A percentile compares a stretch with the other conserved stretches of the same genome.
Evolutionary conservation across 2,329 filamentous ascomycete species (phyloP).

Genomic region (Lachnellula arida): DNA sequence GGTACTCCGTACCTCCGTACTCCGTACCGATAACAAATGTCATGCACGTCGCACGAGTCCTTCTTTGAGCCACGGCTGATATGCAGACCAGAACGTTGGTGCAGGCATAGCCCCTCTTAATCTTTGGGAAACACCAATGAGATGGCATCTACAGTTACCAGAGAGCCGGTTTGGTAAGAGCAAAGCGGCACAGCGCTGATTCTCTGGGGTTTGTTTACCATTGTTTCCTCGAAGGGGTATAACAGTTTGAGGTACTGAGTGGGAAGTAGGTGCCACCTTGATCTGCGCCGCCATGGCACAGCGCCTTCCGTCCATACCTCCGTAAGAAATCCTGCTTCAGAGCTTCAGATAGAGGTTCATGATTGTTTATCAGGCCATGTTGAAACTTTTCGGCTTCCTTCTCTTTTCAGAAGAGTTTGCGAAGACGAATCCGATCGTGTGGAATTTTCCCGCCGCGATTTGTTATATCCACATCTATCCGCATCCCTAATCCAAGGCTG

Average conservation of each 20-base stretch:
- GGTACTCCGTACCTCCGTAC: too few relatives aligned
- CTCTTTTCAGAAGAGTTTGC: slow-evolving; percentile 7
- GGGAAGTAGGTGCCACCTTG: too few relatives aligned
- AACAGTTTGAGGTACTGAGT: too few relatives aligned
- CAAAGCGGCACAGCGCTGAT: too few relatives aligned
- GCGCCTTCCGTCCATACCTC: too few relatives aligned
- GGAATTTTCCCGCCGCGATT: not conserved
- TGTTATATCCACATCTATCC: not conserved
- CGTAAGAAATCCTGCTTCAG: too few relatives aligned
- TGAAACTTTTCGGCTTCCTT: too few relatives aligned
- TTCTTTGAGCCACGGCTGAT: not conserved
- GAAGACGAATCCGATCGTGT: not conserved
- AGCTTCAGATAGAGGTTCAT: not conserved
- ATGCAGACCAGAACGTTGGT: not conserved
- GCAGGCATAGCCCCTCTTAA: not conserved
- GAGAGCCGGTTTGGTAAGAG: not conserved
- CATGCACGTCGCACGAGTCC: not conserved
- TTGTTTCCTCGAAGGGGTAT: too few relatives aligned
- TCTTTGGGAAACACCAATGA: not conserved
- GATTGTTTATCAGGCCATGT: not conserved
- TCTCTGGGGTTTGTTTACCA: too few relatives aligned
- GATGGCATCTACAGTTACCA: not conserved
- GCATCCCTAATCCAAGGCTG: not conserved
- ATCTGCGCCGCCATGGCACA: too few relatives aligned
- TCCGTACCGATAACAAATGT: not conserved